These are phyloP conservation scores for Claviceps humidiphila DNA, from an alignment of 2,329 filamentous ascomycete species.

Conservation along the genomic window DNA sequence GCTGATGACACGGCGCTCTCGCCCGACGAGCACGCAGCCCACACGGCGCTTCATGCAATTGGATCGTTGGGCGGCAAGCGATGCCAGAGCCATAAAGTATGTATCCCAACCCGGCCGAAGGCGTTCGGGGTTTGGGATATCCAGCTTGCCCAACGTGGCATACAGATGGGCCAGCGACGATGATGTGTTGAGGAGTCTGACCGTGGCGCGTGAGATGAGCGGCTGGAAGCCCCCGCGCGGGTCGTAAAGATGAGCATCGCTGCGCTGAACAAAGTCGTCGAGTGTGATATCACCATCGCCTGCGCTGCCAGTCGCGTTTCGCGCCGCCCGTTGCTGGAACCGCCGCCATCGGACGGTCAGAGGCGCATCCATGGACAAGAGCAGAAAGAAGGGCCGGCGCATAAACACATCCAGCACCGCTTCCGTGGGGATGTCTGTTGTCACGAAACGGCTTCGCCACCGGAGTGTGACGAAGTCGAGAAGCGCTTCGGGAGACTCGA, in stretches of 20 bases:
- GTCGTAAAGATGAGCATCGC: constrained; percentile 66
- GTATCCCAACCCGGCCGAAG: constrained; percentile 87
- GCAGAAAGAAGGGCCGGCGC: constrained; percentile 79
- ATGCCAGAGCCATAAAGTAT: constrained; percentile 97
- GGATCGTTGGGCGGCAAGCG: constrained; percentile 73
- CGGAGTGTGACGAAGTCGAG: constrained; percentile 74
- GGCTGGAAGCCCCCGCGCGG: constrained; percentile 52
- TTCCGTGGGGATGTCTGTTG: constrained; percentile 67
- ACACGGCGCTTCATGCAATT: constrained; percentile 99
- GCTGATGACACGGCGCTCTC: constrained; percentile 74
- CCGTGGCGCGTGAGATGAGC: constrained; percentile 66
- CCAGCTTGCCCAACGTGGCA: constrained; percentile 55
- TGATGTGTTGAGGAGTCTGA: constrained; percentile 79
- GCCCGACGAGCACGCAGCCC: constrained; percentile 76
- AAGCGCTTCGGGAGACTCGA: constrained; percentile 51
- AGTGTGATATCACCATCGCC: constrained; percentile 25
- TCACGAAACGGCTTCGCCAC: constrained; percentile 79
- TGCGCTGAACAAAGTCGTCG: constrained; percentile 42
- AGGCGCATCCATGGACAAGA: constrained; percentile 84
- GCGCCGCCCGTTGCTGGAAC: constrained; percentile 35
- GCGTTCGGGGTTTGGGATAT: constrained; percentile 65
- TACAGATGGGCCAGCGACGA: constrained; percentile 58
- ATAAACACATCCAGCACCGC: constrained; percentile 59
- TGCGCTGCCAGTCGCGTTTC: constrained; percentile 7
- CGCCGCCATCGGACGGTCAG: constrained; percentile 73